Percentiles rank a stretch among this genome's conserved stretches.
Evolutionary conservation across 2,329 filamentous ascomycete species (phyloP).

Genomic region (Penicillium janthinellum): DNA sequence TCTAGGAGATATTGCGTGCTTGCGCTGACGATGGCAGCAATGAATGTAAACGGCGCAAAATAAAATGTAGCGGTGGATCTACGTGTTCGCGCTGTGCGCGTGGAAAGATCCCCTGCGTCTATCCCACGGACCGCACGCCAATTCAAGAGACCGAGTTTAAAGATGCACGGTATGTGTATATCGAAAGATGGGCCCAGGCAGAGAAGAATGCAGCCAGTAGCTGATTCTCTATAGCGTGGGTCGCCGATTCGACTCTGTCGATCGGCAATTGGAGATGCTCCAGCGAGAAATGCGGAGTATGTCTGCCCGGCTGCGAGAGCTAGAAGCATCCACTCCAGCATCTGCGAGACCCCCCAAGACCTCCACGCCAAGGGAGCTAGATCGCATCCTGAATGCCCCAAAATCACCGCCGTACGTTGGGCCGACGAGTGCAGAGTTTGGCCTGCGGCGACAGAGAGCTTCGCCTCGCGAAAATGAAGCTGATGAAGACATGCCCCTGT

Average conservation of each 20-base stretch:
- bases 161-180: slow-evolving; percentile 24
- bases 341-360: slow-evolving; percentile 12
- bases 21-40: slow-evolving; percentile 52
- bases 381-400: slow-evolving; percentile 36
- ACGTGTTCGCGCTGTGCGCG: slow-evolving; percentile 65
- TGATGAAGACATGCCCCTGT: slow-evolving; percentile 23
- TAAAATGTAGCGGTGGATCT: slow-evolving; percentile 72
- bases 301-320: slow-evolving; percentile 31
- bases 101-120: slow-evolving; percentile 66
- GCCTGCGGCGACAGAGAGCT: slow-evolving; percentile 24
- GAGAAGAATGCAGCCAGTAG: not conserved
- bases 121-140: slow-evolving; percentile 62
- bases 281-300: slow-evolving; percentile 35
- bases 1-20: not conserved
- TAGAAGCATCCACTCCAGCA: slow-evolving; percentile 26
- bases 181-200: too few relatives aligned
- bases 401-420: slow-evolving; percentile 38
- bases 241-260: slow-evolving; percentile 28
- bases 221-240: slow-evolving; percentile 16
- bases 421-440: slow-evolving; percentile 41
- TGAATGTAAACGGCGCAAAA: slow-evolving; percentile 73
- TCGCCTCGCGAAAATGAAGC: slow-evolving; percentile 15
- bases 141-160: slow-evolving; percentile 12
- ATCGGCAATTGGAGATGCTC: slow-evolving; percentile 31
- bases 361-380: slow-evolving; percentile 18